Base-by-base conservation (phyloP, 1,284 basidiomycete genomes). In the Apiotrichum veenhuisii region DNA sequence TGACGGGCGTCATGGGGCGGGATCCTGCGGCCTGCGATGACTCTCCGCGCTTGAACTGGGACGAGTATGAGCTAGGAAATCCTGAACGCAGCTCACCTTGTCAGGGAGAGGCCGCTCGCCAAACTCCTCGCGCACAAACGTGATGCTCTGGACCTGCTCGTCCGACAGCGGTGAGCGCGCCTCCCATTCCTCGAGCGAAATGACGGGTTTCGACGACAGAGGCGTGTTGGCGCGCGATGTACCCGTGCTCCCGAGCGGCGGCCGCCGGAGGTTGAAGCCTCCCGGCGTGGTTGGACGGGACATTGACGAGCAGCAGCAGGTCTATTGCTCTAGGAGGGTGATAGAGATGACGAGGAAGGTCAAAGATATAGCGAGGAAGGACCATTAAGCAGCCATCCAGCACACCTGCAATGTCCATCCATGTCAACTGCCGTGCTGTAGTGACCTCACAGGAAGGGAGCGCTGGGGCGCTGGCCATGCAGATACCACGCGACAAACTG, bases 131-230 rank as follows among this genome's bases (percentile, higher is more conserved):
- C 87, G 88, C 55, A 93, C 70, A 9, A 77, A 71, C 41, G 79
- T 79, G 23, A 93, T 81, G 68, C 87, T 91, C 57, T 82, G 82
- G 18, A 83, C 77, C 69, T 89, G 86, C 14, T 83, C 68, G 46
- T 92, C 88, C 42, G 79, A 81, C 41, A 95, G 75, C 0, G 89
- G 88, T 1, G 90, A 84, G 65, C 83, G 87, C 0, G 83, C 74
- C 68, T 95, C 91, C 92, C 92, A 96, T 77, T 94, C 89, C 71
- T 94, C 91, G 8, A 93, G 80, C 7, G 71, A 72, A 40, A 77
- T 70, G 45, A 67, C 72, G 2, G 58, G 47, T 40, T 61, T 58
- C 17, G 55, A 15, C 26, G 54, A 22, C 52, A 56, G 40, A 2
- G 61, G 61, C 2, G 61, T 62, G 12, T 25, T 25, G 0, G 61